These are phyloP conservation scores for Discostella stelligeroides DNA, from an alignment of 108 stramenopile species.

Conservation along the genomic window DNA sequence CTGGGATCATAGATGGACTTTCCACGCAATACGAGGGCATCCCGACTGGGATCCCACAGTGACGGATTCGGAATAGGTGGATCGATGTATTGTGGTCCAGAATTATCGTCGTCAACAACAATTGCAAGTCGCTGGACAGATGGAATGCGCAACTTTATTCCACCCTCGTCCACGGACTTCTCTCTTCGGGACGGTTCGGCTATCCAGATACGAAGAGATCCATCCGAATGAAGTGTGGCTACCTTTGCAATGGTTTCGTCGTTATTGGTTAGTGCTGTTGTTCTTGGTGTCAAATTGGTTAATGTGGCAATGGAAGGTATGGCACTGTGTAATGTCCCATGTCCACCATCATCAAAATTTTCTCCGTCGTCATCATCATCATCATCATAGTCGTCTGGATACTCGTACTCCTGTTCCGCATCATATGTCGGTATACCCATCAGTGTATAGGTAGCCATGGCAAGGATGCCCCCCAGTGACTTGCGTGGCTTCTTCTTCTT, in stretches of 20 bases:
- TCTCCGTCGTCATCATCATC: neutral
- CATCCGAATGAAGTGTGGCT: slow-evolving; percentile 50
- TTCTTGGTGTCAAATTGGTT: slow-evolving; percentile 14
- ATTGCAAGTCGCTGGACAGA: slow-evolving; percentile 21
- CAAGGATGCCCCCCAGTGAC: slow-evolving; percentile 12
- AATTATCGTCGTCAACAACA: neutral
- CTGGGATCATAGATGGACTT: neutral
- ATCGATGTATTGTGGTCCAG: slow-evolving; percentile 9
- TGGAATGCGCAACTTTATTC: slow-evolving; percentile 26
- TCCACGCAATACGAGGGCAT: slow-evolving; percentile 17
- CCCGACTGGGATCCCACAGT: slow-evolving; percentile 5
- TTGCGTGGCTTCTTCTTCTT: slow-evolving; percentile 20
- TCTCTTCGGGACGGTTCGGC: slow-evolving; percentile 13
- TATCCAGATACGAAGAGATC: slow-evolving; percentile 46
- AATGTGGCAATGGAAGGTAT: slow-evolving; percentile 27
- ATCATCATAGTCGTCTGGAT: slow-evolving; percentile 20
- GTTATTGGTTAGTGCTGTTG: neutral
- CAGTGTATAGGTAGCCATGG: slow-evolving; percentile 13
- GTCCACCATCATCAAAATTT: neutral
- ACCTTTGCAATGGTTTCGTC: slow-evolving; percentile 18
- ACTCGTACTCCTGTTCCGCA: slow-evolving; percentile 13
- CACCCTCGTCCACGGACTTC: neutral
- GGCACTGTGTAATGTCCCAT: neutral
- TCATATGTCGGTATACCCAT: slow-evolving; percentile 16
- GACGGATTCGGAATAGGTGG: slow-evolving; percentile 25